Evolutionary conservation across 805 yeast genomes (phyloP).

Genomic region (Kuraishia borneana): DNA sequence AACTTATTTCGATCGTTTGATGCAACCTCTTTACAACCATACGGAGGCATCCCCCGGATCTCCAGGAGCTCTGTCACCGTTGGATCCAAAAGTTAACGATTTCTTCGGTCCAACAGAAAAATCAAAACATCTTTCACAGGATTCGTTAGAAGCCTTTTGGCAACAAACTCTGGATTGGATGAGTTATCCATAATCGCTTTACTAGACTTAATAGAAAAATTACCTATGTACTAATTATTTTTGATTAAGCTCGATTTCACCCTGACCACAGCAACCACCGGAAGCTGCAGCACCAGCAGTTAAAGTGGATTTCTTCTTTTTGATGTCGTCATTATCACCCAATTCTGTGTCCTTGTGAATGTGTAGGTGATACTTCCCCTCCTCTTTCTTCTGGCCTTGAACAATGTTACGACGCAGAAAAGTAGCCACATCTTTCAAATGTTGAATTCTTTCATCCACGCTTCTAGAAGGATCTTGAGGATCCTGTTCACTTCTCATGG

Average conservation of each 20-base stretch:
- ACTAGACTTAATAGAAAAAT: not conserved
- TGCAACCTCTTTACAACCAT: not conserved
- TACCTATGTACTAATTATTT: not conserved
- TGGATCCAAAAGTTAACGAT: not conserved
- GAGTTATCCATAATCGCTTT: not conserved
- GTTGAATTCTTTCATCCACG: conserved; percentile 36
- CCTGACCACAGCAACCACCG: conserved; percentile 50
- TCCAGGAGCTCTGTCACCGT: not conserved
- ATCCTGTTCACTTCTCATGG: conserved; percentile 25
- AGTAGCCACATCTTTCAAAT: conserved; percentile 58
- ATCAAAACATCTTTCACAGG: too few relatives aligned
- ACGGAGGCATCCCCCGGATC: not conserved
- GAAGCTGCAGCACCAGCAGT: conserved; percentile 26
- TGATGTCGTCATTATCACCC: conserved; percentile 81
- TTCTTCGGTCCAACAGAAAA: not conserved
- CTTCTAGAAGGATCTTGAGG: conserved; percentile 35
- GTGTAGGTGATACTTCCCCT: conserved; percentile 42
- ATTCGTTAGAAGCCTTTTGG: not conserved
- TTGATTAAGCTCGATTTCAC: conserved; percentile 21
- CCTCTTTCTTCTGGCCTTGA: conserved; percentile 53
- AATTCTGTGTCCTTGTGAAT: conserved; percentile 77
- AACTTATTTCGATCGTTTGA: not conserved
- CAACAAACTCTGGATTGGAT: not conserved
- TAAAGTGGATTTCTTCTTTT: conserved; percentile 33
- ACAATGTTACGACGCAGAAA: conserved; percentile 72